Evolutionary conservation across 371 early-diverging fungal genomes (phyloP), one percentile per base, ranked within the genome.

Genomic region (Apophysomyces elegans): DNA sequence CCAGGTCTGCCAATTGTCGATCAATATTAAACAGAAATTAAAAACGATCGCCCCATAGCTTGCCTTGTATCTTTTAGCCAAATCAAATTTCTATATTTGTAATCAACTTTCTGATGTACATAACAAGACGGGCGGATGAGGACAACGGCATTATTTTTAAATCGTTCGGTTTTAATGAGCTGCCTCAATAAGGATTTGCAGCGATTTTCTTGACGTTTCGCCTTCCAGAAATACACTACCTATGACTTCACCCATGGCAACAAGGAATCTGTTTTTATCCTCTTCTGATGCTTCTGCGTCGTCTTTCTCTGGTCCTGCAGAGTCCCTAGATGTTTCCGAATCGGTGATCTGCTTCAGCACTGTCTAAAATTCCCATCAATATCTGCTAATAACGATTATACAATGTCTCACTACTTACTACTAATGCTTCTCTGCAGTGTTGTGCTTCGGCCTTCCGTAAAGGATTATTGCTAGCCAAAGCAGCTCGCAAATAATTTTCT

Each of bases 371-470:
- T 2, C 32, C 32, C 1, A 26, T 26, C 32, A 26, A 26, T 26
- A 26, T 26, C 32, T 26, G 32, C 2, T 26, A 26, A 26, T 26
- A 3, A 26, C 2, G 1, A 26, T 26, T 2, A 26, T 26, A 26
- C 32, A 26, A 26, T 26, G 32, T 26, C 32, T 26, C 32, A 26
- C 32, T 16, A 47, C 63, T 69, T 62, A 75, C 77, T 72, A 76
- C 61, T 26, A 83, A 62, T 1, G 84, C 84, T 9, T 77, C 72
- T 63, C 68, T 71, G 54, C 84, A 83, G 46, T 69, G 77, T 11
- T 58, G 43, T 1, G 81, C 84, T 47, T 79, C 81, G 26, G 69
- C 64, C 9, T 73, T 64, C 50, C 70, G 58, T 18, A 68, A 38
- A 18, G 77, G 63, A 46, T 67, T 72, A 36, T 61, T 47, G 26